Evolutionary conservation across 768 basidiomycete species (phyloP).

Genomic region (Lyophyllum shimeji): DNA sequence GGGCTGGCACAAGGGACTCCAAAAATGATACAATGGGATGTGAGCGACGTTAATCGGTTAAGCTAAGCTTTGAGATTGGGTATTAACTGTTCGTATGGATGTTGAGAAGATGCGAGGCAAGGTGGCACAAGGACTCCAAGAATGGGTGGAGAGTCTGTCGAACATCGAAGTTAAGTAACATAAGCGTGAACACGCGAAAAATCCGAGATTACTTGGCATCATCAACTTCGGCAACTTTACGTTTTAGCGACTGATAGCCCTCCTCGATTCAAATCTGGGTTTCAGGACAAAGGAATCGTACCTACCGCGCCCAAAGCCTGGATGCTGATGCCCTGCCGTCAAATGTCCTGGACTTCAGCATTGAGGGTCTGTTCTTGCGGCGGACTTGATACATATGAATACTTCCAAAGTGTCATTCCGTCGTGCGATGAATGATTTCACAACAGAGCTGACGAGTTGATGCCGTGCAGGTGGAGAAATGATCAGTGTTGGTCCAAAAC

Average conservation of each 20-base stretch:
- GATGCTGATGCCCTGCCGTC: too few relatives aligned
- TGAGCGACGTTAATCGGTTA: not conserved
- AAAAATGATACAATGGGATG: not conserved
- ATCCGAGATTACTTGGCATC: not conserved
- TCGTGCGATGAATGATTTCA: conserved; percentile 1
- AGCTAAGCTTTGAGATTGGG: not conserved
- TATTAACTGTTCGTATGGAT: not conserved
- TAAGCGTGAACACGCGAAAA: conserved; percentile 1
- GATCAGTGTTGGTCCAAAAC: conserved; percentile 1
- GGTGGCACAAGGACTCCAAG: conserved; percentile 7
- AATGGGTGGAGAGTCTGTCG: not conserved
- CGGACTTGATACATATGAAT: not conserved
- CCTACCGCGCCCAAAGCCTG: not conserved
- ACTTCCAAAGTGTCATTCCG: not conserved
- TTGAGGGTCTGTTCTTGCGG: not conserved
- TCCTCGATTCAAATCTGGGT: not conserved
- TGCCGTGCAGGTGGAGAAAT: not conserved
- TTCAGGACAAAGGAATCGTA: not conserved
- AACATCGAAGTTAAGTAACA: conserved; percentile 13
- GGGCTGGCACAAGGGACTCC: not conserved
- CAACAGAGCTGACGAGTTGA: not conserved
- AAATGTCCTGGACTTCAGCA: too few relatives aligned
- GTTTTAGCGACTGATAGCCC: not conserved
- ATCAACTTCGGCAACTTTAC: not conserved
- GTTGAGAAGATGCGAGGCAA: not conserved